These are phyloP conservation scores for Niebla homalea DNA, from an alignment of 495 filamentous ascomycete genomes.

Conservation along the genomic window DNA sequence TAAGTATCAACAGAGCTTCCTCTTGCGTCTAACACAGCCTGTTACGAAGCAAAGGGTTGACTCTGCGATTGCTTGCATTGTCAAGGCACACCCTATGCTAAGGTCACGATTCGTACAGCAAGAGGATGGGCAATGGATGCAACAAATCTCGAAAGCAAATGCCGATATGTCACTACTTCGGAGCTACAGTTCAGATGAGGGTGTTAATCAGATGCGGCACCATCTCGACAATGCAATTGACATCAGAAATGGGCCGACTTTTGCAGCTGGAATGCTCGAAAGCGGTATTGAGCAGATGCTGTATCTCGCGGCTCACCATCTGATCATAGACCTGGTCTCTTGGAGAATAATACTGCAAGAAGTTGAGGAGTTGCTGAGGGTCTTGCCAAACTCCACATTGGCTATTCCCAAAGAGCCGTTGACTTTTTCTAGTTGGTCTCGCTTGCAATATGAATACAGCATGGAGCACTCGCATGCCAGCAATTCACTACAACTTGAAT, in stretches of 20 bases:
- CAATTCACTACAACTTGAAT: not conserved
- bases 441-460: not conserved
- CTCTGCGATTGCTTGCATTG: no score
- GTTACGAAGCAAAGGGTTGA: no score
- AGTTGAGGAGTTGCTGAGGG: conserved; percentile 35
- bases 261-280: not conserved
- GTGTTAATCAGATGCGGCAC: not conserved
- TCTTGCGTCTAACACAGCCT: no score
- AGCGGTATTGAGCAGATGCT: conserved; percentile 7
- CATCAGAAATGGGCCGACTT: not conserved
- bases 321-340: conserved; percentile 42
- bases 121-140: no score
- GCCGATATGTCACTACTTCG: no score
- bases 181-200: no score
- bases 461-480: not conserved
- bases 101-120: no score
- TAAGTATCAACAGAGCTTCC: no score
- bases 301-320: conserved; percentile 39
- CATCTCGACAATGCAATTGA: not conserved
- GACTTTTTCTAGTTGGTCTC: not conserved
- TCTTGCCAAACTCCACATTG: conserved; percentile 13
- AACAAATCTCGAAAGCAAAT: no score
- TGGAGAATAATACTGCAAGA: conserved; percentile 43
- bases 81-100: no score
- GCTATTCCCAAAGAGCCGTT: not conserved